Conservation (phyloP, 352 stramenopile species). For the Globisporangium uncinulatum region DNA sequence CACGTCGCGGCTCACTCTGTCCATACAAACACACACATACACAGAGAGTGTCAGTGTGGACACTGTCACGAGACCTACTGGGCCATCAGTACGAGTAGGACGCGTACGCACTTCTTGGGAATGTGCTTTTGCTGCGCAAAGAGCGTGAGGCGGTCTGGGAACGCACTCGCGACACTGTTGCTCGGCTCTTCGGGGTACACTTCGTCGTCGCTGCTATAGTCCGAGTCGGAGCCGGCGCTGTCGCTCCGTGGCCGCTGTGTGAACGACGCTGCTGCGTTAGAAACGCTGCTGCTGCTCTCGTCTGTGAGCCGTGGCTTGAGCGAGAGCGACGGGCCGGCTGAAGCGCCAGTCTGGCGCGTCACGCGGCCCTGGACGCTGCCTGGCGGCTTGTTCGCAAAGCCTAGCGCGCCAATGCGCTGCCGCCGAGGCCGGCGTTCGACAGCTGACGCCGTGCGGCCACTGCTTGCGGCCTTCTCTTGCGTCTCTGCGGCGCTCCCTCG, state of each 20-base stretch:
- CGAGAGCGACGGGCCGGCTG: constrained; percentile 13
- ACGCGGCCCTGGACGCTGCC: constrained; percentile 3
- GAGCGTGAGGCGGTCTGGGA: constrained; percentile 13
- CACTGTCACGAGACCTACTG: no score
- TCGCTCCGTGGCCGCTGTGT: constrained; percentile 32
- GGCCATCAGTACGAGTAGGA: no score
- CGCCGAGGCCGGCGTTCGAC: constrained; percentile 33
- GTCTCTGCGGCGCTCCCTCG: constrained; percentile 6
- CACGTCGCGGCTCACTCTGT: constrained; percentile 64
- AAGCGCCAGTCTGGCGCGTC: constrained; percentile 11
- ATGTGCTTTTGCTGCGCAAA: constrained; percentile 9
- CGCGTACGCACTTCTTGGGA: constrained; percentile 28
- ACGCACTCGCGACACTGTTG: constrained; percentile 32
- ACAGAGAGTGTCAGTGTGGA: not conserved
- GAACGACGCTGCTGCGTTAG: not conserved
- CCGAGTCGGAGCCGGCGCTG: constrained; percentile 32
- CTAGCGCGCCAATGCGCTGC: constrained; percentile 46
- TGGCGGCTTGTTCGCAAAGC: constrained; percentile 20
- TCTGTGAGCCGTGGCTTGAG: constrained; percentile 30
- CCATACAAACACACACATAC: not conserved
- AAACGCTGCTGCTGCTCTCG: constrained; percentile 4
- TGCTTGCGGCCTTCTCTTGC: constrained; percentile 4
- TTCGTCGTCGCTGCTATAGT: constrained; percentile 55
- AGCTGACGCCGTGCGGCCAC: constrained; percentile 4
- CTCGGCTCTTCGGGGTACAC: constrained; percentile 48